phyloP scores from a whole-genome alignment of 2,329 filamentous ascomycete genomes.

The Aspergillaceae sp. region DNA sequence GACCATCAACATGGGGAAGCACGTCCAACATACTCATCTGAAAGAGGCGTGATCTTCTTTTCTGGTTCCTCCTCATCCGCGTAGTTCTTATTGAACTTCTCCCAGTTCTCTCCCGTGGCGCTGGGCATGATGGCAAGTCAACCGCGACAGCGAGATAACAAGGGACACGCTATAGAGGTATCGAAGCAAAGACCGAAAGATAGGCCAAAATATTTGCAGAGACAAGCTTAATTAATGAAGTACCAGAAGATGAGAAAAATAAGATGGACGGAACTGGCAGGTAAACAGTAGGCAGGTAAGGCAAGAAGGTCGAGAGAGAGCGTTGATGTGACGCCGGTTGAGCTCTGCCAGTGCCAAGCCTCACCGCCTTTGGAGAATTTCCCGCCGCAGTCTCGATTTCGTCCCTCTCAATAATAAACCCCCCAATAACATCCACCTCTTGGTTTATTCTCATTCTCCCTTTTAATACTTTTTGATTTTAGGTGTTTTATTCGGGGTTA shows the following conservation, averaged over 20 bases:
- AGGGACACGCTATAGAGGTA: background rate
- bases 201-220: background rate
- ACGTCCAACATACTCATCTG: constrained; percentile 69
- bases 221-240: background rate
- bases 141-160: constrained; percentile 15
- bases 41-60: constrained; percentile 97
- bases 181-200: constrained; percentile 4
- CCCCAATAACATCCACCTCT: constrained; percentile 13
- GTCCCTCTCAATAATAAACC: constrained; percentile 5
- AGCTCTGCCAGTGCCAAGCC: constrained; percentile 29
- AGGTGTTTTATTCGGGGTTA: constrained; percentile 19
- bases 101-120: constrained; percentile 89
- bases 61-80: constrained; percentile 95
- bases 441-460: constrained; percentile 6
- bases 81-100: constrained; percentile 97
- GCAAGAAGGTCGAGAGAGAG: too few relatives aligned
- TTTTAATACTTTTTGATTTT: constrained; percentile 9
- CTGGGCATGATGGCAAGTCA: constrained; percentile 61
- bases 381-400: constrained; percentile 16
- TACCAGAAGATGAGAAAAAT: constrained; percentile 10
- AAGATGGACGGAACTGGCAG: constrained; percentile 13
- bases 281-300: constrained; percentile 3
- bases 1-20: background rate
- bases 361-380: constrained; percentile 29
- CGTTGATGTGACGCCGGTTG: constrained; percentile 25